Evolutionary conservation across 139 green algal genomes (phyloP), one percentile per base, ranked within the genome.

Genomic region (Parachlorella kessleri): DNA sequence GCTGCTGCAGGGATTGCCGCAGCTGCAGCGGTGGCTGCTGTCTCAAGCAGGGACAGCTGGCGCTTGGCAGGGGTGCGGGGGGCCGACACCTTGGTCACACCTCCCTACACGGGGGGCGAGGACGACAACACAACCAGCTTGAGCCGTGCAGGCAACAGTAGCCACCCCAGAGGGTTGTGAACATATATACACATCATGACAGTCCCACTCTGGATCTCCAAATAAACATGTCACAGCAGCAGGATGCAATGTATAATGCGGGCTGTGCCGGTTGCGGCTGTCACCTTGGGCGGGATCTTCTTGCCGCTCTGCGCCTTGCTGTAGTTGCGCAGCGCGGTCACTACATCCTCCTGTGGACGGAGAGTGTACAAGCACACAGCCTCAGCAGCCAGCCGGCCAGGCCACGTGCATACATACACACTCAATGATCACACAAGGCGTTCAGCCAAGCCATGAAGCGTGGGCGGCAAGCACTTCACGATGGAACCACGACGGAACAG

Each of bases 311-410:
- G 42, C 18, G 40, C 40, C 65, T 85, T 85, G 66, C 18, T 53
- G 42, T 86, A 83, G 76, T 86, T 81, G 30, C 82, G 55, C 69
- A 86, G 66, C 6, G 28, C 53, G 10, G 59, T 68, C 35, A 86
- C 69, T 6, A 86, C 66, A 10, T 86, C 82, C n/a, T 86, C 82
- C 70, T 74, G 72, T n/a, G 36, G 40, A 38, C 23, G 38, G 10
- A 26, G 66, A 6, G 8, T 6, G 37, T 10, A 73, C 32, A 30
- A 14, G 67, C 37, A 3, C 23, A 38, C 67, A 8, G 67, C 30
- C 14, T 4, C 6, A 38, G 38, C 8, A 23, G 3, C 37, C 48
- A 28, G 48, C 18, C 48, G 10, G 48, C 48, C 48, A 59, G 10
- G 48, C 48, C 10, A 18, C 48, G 48, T 28, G 48, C 66, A 54